A percentile compares a stretch with the other conserved stretches of the same genome.
Evolutionary conservation across 202 grass and related monocot species (phyloP).

Genomic region (Schoenoplectus triqueter): DNA sequence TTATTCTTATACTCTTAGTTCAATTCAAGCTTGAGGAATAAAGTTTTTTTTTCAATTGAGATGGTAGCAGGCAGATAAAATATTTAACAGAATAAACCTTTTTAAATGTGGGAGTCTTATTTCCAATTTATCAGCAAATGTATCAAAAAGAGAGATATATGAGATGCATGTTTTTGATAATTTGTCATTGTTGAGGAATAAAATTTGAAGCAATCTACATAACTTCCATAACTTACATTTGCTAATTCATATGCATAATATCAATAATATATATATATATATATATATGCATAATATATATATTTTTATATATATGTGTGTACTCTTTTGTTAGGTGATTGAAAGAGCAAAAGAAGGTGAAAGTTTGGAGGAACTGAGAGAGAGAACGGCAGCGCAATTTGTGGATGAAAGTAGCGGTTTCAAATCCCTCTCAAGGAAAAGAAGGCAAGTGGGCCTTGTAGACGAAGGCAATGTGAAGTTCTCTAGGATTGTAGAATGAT

Average conservation of each 20-base stretch:
- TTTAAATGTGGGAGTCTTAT: not conserved
- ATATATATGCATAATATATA: too few species aligned
- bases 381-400: constrained; percentile 76
- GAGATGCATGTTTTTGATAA: not conserved
- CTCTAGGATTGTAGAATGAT: constrained; percentile 68
- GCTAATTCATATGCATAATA: not conserved
- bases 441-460: constrained; percentile 60
- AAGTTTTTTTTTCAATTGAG: not conserved
- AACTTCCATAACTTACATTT: not conserved
- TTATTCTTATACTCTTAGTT: not conserved
- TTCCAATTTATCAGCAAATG: not conserved
- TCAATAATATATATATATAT: not conserved
- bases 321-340: constrained; percentile 58
- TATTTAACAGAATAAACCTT: not conserved
- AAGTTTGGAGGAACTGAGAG: constrained; percentile 86
- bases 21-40: constrained; percentile 2
- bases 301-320: too few species aligned
- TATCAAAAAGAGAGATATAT: not conserved
- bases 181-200: not conserved
- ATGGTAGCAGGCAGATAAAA: not conserved
- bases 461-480: constrained; percentile 74
- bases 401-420: constrained; percentile 70
- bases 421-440: constrained; percentile 72
- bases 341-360: constrained; percentile 92
- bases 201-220: not conserved